These are phyloP conservation scores for Hirsutella thompsonii DNA, from an alignment of 2,329 filamentous ascomycete species.

Conservation along the genomic window DNA sequence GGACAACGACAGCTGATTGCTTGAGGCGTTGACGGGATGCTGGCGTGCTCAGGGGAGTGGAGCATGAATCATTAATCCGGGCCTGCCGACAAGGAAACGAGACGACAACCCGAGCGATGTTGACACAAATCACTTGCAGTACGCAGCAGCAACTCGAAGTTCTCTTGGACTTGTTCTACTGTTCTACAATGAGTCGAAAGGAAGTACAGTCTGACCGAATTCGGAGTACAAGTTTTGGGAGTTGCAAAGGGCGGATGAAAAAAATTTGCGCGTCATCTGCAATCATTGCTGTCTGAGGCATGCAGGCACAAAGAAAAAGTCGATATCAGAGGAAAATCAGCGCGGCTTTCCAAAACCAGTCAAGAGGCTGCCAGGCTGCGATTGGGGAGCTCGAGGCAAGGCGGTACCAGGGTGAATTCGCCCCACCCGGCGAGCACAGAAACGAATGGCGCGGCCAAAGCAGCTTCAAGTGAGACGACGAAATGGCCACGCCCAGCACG, in stretches of 20 bases:
- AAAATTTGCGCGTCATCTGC: constrained; percentile 4
- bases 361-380: constrained; percentile 6
- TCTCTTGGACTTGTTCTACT: too few species aligned
- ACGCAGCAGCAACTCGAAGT: background rate
- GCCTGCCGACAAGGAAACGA: background rate
- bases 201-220: too few species aligned
- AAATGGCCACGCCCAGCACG: too few species aligned
- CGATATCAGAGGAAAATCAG: constrained; percentile 5
- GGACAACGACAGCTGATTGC: constrained; percentile 10
- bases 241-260: constrained; percentile 1
- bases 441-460: constrained; percentile 1
- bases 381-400: background rate
- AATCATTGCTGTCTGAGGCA: constrained; percentile 10
- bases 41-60: constrained; percentile 4
- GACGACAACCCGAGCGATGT: background rate
- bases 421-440: constrained; percentile 5
- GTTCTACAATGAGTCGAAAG: too few species aligned
- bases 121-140: background rate
- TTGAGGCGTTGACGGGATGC: constrained; percentile 15
- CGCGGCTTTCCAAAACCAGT: constrained; percentile 7
- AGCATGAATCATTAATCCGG: constrained; percentile 4
- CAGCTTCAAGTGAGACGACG: constrained; percentile 4
- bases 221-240: too few species aligned
- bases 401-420: constrained; percentile 3
- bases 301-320: constrained; percentile 1